Base-by-base conservation (phyloP, 2,329 filamentous ascomycete genomes). In the Botrytis medusae region DNA sequence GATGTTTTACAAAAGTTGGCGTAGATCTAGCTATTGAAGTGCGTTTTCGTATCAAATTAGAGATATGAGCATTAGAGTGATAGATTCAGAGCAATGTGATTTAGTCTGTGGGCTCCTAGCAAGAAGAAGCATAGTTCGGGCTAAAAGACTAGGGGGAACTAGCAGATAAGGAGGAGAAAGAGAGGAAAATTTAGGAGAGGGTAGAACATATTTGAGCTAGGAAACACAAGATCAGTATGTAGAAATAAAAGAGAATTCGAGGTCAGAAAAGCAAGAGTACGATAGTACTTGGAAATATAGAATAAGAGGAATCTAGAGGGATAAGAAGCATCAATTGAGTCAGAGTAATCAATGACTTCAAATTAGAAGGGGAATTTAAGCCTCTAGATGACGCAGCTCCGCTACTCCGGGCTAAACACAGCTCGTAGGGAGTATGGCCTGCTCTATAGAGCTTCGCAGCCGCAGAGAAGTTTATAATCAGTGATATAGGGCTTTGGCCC, bases 41-140 rank as follows among this genome's bases (percentile, higher is more conserved):
- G 22, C 9, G 3, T 25, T 48, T 25, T 14, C 46, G 5, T 25
- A 5, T 48, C 9, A 25, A 9, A n/a, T 14, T 51, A 16, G 48
- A 51, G 25, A 51, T n/a, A 0, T 16, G 4, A n/a, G 14, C 1
- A 5, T 1, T n/a, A 7, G 12, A 51, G 0, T 51, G 25, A 51
- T n/a, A n/a, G 25, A 54, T n/a, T 14, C 7, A 54, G 4, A 4
- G 12, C 25, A 14, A n/a, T 54, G 0, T 16, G 48, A n/a, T 16
- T 4, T n/a, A 48, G 48, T n/a, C 4, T 14, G 5, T n/a, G n/a
- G 25, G 12, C 25, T 54, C n/a, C 25, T 54, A n/a, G 48, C 48
- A 4, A 54, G 4, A n/a, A 7, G 4, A 54, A 54, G 12, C 2
- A 54, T 4, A 16, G 7, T 3, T 7, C 4, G 25, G 25, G 1